Conservation (phyloP, 2,329 filamentous ascomycete genomes). For the Aspergillus aculeatinus region DNA sequence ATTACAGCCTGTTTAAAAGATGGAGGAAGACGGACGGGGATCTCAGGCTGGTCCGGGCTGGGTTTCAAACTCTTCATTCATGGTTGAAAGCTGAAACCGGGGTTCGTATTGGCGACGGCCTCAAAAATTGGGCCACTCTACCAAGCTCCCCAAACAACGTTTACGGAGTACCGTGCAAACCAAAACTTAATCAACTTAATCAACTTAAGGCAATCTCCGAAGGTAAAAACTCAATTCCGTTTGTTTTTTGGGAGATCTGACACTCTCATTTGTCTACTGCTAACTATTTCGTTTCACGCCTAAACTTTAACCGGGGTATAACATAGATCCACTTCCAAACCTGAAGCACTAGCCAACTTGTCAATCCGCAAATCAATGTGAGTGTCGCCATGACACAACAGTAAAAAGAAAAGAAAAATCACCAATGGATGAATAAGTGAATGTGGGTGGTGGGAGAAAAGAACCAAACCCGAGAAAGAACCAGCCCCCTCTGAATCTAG, state of each 20-base stretch:
- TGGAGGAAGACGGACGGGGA: neutral
- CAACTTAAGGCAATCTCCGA: neutral
- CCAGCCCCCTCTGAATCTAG: neutral
- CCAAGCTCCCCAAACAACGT: no score
- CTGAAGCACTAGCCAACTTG: neutral
- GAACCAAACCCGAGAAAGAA: neutral
- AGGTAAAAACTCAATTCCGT: neutral
- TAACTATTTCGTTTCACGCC: conserved; percentile 5
- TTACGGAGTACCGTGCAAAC: no score
- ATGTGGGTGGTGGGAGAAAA: neutral
- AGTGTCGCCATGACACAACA: neutral
- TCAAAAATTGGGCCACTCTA: neutral
- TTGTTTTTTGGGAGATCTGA: neutral
- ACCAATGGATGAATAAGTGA: neutral
- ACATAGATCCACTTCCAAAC: neutral
- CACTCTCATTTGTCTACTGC: neutral
- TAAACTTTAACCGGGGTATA: conserved; percentile 5
- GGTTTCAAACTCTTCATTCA: neutral
- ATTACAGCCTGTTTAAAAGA: neutral
- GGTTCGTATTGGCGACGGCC: neutral
- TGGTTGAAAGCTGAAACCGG: neutral
- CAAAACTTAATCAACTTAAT: neutral
- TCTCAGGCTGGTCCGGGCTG: neutral
- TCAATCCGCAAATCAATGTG: no score
- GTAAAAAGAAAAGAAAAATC: neutral